Conservation (phyloP, 129 eudicot genomes). For the Chrysanthemum makinoi region DNA sequence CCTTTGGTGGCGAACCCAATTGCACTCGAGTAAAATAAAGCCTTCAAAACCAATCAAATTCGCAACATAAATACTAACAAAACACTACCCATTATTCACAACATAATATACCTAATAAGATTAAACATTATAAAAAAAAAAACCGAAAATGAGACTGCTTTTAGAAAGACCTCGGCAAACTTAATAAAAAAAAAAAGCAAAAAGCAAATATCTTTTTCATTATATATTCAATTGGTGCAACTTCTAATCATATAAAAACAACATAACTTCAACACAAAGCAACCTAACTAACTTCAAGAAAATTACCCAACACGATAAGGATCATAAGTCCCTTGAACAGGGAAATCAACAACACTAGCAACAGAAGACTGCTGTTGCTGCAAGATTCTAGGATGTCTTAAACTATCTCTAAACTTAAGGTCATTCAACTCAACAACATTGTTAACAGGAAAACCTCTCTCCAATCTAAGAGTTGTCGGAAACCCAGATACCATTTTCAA, state of each 20-base stretch:
- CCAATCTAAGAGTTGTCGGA: slow-evolving; percentile 53
- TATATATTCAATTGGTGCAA: slow-evolving; percentile 10
- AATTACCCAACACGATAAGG: slow-evolving; percentile 89
- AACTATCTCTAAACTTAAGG: slow-evolving; percentile 62
- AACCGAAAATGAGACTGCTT: too few relatives aligned
- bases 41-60: slow-evolving; percentile 43
- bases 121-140: too few relatives aligned
- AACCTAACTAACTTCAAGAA: slow-evolving; percentile 15
- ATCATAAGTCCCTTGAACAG: slow-evolving; percentile 81
- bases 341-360: slow-evolving; percentile 74
- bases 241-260: slow-evolving; percentile 9
- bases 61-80: slow-evolving; percentile 2
- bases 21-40: slow-evolving; percentile 76
- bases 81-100: background rate
- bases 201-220: slow-evolving; percentile 23
- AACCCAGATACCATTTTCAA: slow-evolving; percentile 40
- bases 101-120: too few relatives aligned
- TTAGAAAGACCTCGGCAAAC: background rate
- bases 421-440: slow-evolving; percentile 59
- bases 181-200: slow-evolving; percentile 5
- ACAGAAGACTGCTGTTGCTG: slow-evolving; percentile 40
- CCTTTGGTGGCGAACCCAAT: slow-evolving; percentile 83
- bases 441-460: slow-evolving; percentile 67
- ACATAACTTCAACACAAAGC: slow-evolving; percentile 15
- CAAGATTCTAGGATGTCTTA: slow-evolving; percentile 69